Conservation (phyloP, 2,329 filamentous ascomycete species). For the Fusarium praegraminearum region DNA sequence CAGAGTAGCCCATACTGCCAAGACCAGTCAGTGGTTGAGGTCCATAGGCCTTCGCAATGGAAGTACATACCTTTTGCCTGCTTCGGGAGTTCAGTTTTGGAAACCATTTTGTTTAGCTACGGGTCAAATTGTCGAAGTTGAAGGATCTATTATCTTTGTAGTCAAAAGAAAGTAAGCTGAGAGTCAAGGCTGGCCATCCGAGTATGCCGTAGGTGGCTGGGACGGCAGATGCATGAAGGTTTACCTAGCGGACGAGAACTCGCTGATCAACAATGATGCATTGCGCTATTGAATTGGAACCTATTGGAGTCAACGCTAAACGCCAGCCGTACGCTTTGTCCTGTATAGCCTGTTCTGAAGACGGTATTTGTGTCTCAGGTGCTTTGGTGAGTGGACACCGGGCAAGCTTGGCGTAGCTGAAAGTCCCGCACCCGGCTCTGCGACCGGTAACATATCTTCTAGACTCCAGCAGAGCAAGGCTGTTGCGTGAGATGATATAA, state of each 20-base stretch:
- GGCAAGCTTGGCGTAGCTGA: not conserved
- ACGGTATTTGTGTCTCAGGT: not conserved
- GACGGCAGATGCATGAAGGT: not conserved
- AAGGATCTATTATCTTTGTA: not conserved
- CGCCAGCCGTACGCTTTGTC: not conserved
- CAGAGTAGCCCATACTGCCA: slow-evolving; percentile 25
- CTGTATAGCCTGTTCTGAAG: not conserved
- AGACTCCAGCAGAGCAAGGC: not conserved
- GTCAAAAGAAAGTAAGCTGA: not conserved
- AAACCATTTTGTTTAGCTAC: not conserved
- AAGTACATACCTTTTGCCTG: not conserved
- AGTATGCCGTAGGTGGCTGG: not conserved
- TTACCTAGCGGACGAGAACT: not conserved
- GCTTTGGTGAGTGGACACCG: not conserved
- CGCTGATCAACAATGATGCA: not conserved
- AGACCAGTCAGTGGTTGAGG: not conserved
- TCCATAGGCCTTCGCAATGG: rapidly evolving
- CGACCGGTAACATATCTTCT: not conserved
- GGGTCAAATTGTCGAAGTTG: rapidly evolving
- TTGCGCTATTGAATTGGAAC: not conserved
- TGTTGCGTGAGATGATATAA: not conserved
- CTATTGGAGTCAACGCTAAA: not conserved
- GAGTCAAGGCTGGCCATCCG: no score
- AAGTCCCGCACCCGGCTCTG: no score
- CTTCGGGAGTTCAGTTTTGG: not conserved